Conservation (phyloP, 495 filamentous ascomycete species). For the Terfezia boudieri region DNA sequence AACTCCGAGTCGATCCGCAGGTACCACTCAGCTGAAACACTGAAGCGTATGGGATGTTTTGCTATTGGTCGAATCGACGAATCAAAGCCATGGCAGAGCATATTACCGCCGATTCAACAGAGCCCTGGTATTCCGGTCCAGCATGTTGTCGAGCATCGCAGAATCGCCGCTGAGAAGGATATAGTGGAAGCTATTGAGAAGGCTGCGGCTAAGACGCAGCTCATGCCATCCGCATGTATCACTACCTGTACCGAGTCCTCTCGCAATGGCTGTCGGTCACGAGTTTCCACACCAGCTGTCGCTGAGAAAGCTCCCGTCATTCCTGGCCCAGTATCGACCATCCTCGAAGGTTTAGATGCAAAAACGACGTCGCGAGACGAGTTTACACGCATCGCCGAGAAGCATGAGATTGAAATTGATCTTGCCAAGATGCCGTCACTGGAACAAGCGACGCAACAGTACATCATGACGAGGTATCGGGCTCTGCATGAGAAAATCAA, state of each 20-base stretch:
- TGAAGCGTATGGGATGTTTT: conserved; percentile 16
- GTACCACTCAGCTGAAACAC: conserved; percentile 14
- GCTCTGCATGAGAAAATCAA: conserved; percentile 23
- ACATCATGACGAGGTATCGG: conserved; percentile 25
- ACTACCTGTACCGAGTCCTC: background rate
- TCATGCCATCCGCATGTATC: background rate
- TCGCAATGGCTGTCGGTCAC: background rate
- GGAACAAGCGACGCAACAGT: conserved; percentile 22
- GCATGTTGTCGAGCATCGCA: background rate
- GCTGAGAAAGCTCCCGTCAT: background rate
- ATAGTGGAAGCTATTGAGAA: background rate
- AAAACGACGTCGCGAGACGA: conserved; percentile 1
- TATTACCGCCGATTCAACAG: conserved; percentile 18
- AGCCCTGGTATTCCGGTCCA: conserved; percentile 5
- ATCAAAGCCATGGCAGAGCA: conserved; percentile 16
- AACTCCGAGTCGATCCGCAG: conserved; percentile 3
- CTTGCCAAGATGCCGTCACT: conserved; percentile 23
- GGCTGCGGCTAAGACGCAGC: background rate
- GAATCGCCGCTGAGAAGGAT: background rate
- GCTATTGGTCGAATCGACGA: conserved; percentile 16
- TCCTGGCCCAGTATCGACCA: background rate
- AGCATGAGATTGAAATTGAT: conserved; percentile 22
- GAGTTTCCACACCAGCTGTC: background rate
- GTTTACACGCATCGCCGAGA: conserved; percentile 16
- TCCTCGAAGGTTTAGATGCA: background rate